These are phyloP conservation scores for Infundibulicybe gibba DNA, from an alignment of 768 basidiomycete genomes.

Conservation along the genomic window DNA sequence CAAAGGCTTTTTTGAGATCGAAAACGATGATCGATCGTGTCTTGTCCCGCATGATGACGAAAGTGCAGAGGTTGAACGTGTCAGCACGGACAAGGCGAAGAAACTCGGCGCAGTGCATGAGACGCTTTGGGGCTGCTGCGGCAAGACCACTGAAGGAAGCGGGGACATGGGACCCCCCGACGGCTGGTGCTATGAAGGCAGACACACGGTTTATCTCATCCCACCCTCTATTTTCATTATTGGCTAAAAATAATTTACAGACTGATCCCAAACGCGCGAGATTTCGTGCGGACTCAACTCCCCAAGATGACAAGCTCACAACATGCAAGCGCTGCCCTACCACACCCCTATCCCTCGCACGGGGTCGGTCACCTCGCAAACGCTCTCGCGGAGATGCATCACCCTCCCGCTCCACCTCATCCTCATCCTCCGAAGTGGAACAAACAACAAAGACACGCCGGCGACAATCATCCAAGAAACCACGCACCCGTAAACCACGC, in stretches of 20 bases:
- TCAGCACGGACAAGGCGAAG: conserved; percentile 25
- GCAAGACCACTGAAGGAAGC: conserved; percentile 65
- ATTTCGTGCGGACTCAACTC: conserved; percentile 73
- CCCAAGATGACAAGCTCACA: conserved; percentile 60
- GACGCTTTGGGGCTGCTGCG: conserved; percentile 74
- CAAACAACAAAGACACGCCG: too few species aligned
- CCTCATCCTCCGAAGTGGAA: too few species aligned
- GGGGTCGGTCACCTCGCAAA: conserved; percentile 24
- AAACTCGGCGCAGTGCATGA: conserved; percentile 34
- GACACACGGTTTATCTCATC: conserved; percentile 58
- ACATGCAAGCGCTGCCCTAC: conserved; percentile 60
- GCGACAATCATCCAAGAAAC: too few species aligned
- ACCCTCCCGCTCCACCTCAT: too few species aligned
- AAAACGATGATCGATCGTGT: conserved; percentile 71
- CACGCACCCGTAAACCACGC: too few species aligned
- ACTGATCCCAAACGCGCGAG: conserved; percentile 72
- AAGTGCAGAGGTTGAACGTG: conserved; percentile 68
- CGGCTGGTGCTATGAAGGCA: conserved; percentile 85
- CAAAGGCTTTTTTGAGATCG: conserved; percentile 62
- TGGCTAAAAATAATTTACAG: conserved; percentile 27
- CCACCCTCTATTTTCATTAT: conserved; percentile 1
- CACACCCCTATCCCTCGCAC: conserved; percentile 33
- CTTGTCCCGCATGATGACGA: conserved; percentile 77
- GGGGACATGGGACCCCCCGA: conserved; percentile 83
- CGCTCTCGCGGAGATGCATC: conserved; percentile 4